A percentile compares a stretch with the other conserved stretches of the same genome.
These are phyloP conservation scores for Macrolepiota albuminosa DNA, from an alignment of 768 basidiomycete species.

Conservation along the genomic window DNA sequence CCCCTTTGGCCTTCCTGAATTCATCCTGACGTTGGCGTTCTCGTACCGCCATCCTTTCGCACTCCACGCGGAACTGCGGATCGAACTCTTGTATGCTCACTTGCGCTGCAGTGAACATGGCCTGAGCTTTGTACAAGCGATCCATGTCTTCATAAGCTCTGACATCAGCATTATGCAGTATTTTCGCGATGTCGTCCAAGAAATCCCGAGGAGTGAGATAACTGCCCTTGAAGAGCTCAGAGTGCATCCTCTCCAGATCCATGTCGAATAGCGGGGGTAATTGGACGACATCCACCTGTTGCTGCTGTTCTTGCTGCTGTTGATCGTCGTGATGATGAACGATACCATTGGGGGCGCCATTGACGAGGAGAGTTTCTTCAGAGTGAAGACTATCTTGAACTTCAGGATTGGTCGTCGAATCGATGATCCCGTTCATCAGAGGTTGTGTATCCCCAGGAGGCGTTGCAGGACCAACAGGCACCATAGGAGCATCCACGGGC, in stretches of 20 bases:
- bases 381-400: not conserved
- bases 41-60: constrained; percentile 78
- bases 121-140: constrained; percentile 73
- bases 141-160: constrained; percentile 64
- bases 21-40: constrained; percentile 67
- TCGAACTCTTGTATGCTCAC: constrained; percentile 88
- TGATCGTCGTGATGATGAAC: constrained; percentile 22
- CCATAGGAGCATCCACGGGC: constrained; percentile 6
- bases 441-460: constrained; percentile 33
- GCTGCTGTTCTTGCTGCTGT: constrained; percentile 25
- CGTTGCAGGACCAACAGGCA: constrained; percentile 22
- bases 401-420: constrained; percentile 33
- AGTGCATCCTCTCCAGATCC: constrained; percentile 90
- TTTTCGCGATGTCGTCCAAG: constrained; percentile 75
- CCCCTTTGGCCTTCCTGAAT: constrained; percentile 46
- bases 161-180: constrained; percentile 68
- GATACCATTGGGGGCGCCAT: constrained; percentile 38
- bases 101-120: constrained; percentile 83
- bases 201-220: constrained; percentile 90
- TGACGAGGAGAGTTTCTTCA: constrained; percentile 23
- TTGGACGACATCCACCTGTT: constrained; percentile 30
- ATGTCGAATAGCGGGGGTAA: constrained; percentile 68
- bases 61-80: constrained; percentile 70
- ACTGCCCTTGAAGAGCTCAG: constrained; percentile 73
- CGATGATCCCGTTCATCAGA: constrained; percentile 36